Percentiles rank a stretch among this genome's conserved stretches.
phyloP scores from a whole-genome alignment of 2,329 filamentous ascomycete species.

The Rhytidhysteron rufulum region DNA sequence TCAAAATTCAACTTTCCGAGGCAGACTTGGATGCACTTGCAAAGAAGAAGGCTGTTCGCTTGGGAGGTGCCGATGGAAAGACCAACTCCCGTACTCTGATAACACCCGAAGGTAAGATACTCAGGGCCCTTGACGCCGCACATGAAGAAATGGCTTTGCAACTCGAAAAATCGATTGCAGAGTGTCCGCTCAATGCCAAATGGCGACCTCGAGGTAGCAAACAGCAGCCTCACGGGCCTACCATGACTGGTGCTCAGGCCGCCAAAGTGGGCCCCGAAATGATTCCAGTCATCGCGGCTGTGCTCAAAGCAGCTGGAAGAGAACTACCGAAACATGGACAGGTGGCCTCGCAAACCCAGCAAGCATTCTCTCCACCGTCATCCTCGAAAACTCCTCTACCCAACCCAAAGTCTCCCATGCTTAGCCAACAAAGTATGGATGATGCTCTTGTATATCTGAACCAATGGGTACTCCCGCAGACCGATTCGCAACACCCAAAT shows the following conservation, averaged over 20 bases:
- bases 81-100: slow-evolving; percentile 60
- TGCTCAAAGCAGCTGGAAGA: slow-evolving; percentile 32
- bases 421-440: background rate
- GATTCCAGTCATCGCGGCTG: slow-evolving; percentile 32
- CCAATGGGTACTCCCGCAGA: slow-evolving; percentile 5
- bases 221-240: background rate
- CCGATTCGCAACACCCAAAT: slow-evolving; percentile 10
- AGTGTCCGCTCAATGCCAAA: slow-evolving; percentile 21
- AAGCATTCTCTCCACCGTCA: slow-evolving; percentile 5
- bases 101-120: slow-evolving; percentile 70
- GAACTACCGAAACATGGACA: slow-evolving; percentile 23
- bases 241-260: slow-evolving; percentile 7
- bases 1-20: slow-evolving; percentile 35
- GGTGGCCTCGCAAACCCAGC: background rate
- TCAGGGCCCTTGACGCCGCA: slow-evolving; percentile 65
- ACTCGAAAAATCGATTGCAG: slow-evolving; percentile 54
- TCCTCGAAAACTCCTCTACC: slow-evolving; percentile 18
- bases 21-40: slow-evolving; percentile 47
- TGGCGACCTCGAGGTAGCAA: slow-evolving; percentile 27
- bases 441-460: slow-evolving; percentile 4
- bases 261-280: slow-evolving; percentile 15
- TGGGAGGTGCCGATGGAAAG: slow-evolving; percentile 41
- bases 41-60: slow-evolving; percentile 52
- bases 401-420: slow-evolving; percentile 5
- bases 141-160: slow-evolving; percentile 69